Evolutionary conservation across 2,329 filamentous ascomycete species (phyloP).

Genomic region (Colletotrichum cordylinicola): DNA sequence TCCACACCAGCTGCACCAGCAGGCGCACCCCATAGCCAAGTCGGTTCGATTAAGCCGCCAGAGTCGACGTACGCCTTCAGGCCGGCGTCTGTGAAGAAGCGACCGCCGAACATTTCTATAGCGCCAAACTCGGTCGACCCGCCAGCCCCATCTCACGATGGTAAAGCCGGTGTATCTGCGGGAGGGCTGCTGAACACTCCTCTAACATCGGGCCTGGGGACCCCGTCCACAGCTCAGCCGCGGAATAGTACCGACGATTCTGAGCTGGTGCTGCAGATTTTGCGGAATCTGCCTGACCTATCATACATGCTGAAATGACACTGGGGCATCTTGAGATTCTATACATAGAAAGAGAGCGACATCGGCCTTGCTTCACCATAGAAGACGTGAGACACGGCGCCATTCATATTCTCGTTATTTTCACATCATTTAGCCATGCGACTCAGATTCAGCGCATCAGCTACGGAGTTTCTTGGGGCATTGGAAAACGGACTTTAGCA

Average conservation of each 20-base stretch:
- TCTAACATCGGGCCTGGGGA: background rate
- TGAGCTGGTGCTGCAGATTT: conserved; percentile 36
- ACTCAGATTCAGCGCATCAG: background rate
- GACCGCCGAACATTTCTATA: conserved; percentile 3
- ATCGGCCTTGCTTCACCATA: background rate
- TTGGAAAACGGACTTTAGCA: background rate
- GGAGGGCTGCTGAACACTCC: background rate
- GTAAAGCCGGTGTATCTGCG: conserved; percentile 1
- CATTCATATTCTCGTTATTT: background rate
- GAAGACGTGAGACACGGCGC: background rate
- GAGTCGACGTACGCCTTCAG: background rate
- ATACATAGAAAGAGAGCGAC: background rate
- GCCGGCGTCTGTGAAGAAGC: conserved; percentile 5
- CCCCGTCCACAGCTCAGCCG: background rate
- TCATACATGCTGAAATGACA: conserved; percentile 50
- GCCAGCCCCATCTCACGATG: background rate
- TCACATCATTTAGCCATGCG: background rate
- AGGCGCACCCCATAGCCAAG: conserved; percentile 2
- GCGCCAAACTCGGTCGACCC: background rate
- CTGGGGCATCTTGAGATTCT: background rate
- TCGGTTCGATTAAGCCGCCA: background rate
- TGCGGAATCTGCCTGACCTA: conserved; percentile 46
- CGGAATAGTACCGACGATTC: conserved; percentile 30
- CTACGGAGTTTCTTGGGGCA: conserved; percentile 1
- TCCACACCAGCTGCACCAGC: background rate